These are phyloP conservation scores for Gossypium lobatum DNA, from an alignment of 441 rosid species.

Conservation along the genomic window DNA sequence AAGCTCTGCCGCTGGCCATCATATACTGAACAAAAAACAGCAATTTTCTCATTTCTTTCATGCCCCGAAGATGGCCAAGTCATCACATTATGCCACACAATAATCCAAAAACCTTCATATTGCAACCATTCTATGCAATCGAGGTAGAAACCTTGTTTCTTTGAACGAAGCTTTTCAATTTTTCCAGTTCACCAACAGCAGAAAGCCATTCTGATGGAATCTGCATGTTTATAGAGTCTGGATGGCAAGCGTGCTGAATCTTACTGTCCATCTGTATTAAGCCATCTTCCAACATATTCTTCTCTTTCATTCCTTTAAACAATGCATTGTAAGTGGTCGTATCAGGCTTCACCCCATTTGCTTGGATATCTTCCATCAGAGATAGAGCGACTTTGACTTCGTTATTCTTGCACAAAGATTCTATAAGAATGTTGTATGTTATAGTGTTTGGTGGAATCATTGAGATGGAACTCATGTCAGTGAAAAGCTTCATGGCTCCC, in stretches of 20 bases:
- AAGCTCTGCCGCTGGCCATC: no score
- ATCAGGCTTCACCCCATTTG: slow-evolving; percentile 49
- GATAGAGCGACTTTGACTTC: slow-evolving; percentile 36
- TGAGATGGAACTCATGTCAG: slow-evolving; percentile 35
- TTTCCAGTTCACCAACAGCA: slow-evolving; percentile 47
- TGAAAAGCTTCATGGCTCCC: slow-evolving; percentile 61
- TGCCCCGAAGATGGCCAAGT: no score
- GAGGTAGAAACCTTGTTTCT: slow-evolving; percentile 32
- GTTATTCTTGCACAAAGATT: slow-evolving; percentile 42
- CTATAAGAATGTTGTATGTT: slow-evolving; percentile 65
- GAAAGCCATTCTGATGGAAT: slow-evolving; percentile 66
- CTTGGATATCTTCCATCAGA: slow-evolving; percentile 61
- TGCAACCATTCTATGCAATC: slow-evolving; percentile 14
- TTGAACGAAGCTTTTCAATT: slow-evolving; percentile 40
- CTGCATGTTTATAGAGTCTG: slow-evolving; percentile 64
- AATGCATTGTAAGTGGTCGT: slow-evolving; percentile 59
- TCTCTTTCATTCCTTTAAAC: slow-evolving; percentile 52
- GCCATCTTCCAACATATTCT: slow-evolving; percentile 37
- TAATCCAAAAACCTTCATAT: no score
- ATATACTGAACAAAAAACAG: no score
- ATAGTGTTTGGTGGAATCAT: slow-evolving; percentile 52
- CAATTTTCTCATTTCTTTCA: no score
- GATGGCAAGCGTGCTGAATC: slow-evolving; percentile 48
- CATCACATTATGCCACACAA: no score
- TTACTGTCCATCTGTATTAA: slow-evolving; percentile 59